Percentiles rank a stretch among this genome's conserved stretches.
phyloP scores from a whole-genome alignment of 2,329 filamentous ascomycete genomes.

The Myrmaecium sp. region DNA sequence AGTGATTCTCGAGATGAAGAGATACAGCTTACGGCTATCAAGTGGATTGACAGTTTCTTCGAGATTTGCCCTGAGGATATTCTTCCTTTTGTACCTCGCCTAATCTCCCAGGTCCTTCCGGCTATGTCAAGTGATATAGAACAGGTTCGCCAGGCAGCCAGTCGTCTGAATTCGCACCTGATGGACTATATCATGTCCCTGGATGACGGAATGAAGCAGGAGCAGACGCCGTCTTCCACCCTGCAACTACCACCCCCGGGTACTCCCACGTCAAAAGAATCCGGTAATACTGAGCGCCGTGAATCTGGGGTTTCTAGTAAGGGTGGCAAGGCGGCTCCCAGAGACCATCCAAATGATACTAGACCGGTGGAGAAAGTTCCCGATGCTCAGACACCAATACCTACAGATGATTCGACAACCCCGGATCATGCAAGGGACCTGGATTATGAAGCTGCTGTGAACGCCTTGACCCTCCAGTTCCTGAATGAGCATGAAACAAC shows the following conservation, averaged over 20 bases:
- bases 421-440: constrained; percentile 44
- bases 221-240: constrained; percentile 22
- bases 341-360: constrained; percentile 14
- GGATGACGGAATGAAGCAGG: constrained; percentile 41
- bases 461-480: constrained; percentile 81
- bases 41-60: constrained; percentile 93
- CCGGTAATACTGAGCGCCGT: constrained; percentile 20
- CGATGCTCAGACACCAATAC: constrained; percentile 22
- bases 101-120: constrained; percentile 80
- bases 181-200: constrained; percentile 91
- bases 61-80: constrained; percentile 97
- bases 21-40: constrained; percentile 73
- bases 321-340: constrained; percentile 17
- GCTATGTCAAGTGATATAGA: constrained; percentile 88
- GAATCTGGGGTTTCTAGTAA: constrained; percentile 21
- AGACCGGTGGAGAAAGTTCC: constrained; percentile 12
- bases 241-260: constrained; percentile 23
- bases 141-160: constrained; percentile 72
- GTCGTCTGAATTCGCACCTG: constrained; percentile 73
- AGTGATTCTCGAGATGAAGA: constrained; percentile 82
- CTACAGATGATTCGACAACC: constrained; percentile 29
- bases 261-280: constrained; percentile 17
- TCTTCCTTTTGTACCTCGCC: constrained; percentile 79
- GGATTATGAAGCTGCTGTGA: constrained; percentile 93
- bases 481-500: constrained; percentile 95